Evolutionary conservation across 1,284 basidiomycete species (phyloP).

Genomic region (Xerocomus nothofagi): DNA sequence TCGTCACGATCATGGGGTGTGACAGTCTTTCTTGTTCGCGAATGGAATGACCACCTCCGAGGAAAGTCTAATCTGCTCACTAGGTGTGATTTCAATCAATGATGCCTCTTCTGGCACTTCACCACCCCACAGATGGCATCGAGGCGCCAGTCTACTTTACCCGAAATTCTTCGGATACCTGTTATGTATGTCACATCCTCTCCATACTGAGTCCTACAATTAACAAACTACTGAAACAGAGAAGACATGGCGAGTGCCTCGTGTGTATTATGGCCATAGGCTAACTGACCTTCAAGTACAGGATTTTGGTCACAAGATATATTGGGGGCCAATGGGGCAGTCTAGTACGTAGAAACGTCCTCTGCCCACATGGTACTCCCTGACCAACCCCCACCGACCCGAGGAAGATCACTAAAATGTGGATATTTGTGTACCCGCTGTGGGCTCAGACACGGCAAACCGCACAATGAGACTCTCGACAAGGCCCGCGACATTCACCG

Average conservation of each 20-base stretch:
- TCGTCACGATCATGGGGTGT: conserved; percentile 26
- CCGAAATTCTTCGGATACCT: conserved; percentile 39
- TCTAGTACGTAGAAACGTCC: conserved; percentile 33
- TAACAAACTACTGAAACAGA: conserved; percentile 7
- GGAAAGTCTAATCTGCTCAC: conserved; percentile 35
- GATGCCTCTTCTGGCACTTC: background rate
- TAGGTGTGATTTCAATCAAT: conserved; percentile 18
- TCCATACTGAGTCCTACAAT: background rate
- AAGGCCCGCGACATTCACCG: background rate
- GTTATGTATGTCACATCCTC: background rate
- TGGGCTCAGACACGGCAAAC: too few relatives aligned
- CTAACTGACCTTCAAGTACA: conserved; percentile 10
- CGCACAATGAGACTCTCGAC: too few relatives aligned
- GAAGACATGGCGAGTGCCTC: conserved; percentile 23
- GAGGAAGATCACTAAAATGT: too few relatives aligned
- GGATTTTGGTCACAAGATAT: conserved; percentile 40
- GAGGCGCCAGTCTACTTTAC: conserved; percentile 37
- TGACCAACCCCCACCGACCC: too few relatives aligned
- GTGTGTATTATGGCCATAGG: too few relatives aligned
- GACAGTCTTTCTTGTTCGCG: conserved; percentile 29
- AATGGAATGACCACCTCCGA: conserved; percentile 33
- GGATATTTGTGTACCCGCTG: too few relatives aligned
- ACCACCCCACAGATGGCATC: conserved; percentile 33
- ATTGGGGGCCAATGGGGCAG: conserved; percentile 35
- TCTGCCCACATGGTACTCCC: too few relatives aligned